Conservation (phyloP, 257 asterid species). For the Solanum sejunctum region DNA sequence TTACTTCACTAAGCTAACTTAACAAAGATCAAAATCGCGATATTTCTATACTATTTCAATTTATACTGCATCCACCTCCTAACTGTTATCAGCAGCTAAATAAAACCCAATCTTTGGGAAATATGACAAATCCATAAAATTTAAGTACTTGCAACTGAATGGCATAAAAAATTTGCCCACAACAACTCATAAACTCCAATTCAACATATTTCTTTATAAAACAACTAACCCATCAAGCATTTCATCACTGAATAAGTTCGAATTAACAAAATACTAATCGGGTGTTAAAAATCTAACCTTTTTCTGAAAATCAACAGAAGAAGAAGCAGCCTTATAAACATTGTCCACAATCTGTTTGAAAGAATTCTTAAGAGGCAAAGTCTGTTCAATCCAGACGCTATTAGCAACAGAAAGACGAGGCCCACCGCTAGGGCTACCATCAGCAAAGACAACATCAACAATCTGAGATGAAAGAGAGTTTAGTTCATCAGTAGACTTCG, state of each 20-base stretch:
- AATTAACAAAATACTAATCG: background rate
- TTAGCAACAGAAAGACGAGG: constrained; percentile 22
- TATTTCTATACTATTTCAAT: background rate
- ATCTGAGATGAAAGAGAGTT: constrained; percentile 21
- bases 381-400: constrained; percentile 33
- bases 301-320: constrained; percentile 23
- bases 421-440: constrained; percentile 27
- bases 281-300: constrained; percentile 8
- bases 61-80: background rate
- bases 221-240: background rate
- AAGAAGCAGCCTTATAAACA: constrained; percentile 16
- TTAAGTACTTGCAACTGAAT: background rate
- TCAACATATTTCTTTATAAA: background rate
- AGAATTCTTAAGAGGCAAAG: constrained; percentile 16
- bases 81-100: background rate
- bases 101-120: background rate
- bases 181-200: background rate
- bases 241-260: background rate
- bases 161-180: background rate
- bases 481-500: constrained; percentile 12
- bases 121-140: background rate
- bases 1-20: background rate
- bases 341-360: constrained; percentile 17
- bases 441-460: constrained; percentile 13
- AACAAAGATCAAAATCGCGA: background rate